phyloP scores from a whole-genome alignment of 148 eudicot species.

The Salicornia ramosissima region DNA sequence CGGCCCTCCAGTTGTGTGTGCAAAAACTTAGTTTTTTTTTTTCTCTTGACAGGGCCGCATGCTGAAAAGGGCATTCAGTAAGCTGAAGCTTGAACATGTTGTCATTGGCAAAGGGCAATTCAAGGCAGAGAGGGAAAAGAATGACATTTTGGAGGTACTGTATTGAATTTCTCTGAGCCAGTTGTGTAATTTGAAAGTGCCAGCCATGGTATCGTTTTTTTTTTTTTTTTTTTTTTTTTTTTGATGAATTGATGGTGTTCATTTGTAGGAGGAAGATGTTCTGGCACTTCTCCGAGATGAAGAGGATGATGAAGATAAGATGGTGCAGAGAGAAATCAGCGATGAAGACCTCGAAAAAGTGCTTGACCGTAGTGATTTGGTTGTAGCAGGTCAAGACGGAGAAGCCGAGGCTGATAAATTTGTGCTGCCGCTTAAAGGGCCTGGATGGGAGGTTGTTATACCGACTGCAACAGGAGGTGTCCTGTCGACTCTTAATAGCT shows the following conservation, averaged over 20 bases:
- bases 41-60: slow-evolving; percentile 84
- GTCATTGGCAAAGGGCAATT: slow-evolving; percentile 96
- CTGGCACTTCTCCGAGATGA: slow-evolving; percentile 69
- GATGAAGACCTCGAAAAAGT: slow-evolving; percentile 76
- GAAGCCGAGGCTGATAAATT: slow-evolving; percentile 23
- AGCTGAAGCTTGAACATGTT: slow-evolving; percentile 95
- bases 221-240: too few species aligned
- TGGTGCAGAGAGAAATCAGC: slow-evolving; percentile 79
- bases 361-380: slow-evolving; percentile 72
- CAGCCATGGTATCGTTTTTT: too few species aligned
- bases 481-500: slow-evolving; percentile 77
- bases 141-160: slow-evolving; percentile 55
- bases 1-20: background rate
- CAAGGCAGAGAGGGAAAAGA: slow-evolving; percentile 63
- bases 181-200: too few species aligned
- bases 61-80: slow-evolving; percentile 91
- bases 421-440: slow-evolving; percentile 72
- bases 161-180: background rate
- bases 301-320: slow-evolving; percentile 72
- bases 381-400: slow-evolving; percentile 25
- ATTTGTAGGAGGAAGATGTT: slow-evolving; percentile 77
- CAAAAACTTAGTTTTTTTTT: slow-evolving; percentile 16
- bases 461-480: slow-evolving; percentile 76
- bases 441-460: slow-evolving; percentile 96
- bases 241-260: background rate